Conservation (phyloP, 2,329 filamentous ascomycete genomes). For the Cladophialophora carrionii region DNA sequence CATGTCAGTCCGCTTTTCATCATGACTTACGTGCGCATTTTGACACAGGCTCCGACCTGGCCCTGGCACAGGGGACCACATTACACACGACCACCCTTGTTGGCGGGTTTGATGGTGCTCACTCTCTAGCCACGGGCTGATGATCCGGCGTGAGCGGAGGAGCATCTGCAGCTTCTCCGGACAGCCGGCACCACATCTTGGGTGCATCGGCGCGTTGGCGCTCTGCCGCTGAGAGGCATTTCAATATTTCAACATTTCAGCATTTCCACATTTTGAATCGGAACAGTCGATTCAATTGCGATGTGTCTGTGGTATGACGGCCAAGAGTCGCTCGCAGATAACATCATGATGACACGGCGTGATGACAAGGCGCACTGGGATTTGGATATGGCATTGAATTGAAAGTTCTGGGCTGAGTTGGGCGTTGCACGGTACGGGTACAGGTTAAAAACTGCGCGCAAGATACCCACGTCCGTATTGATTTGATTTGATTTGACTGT, state of each 20-base stretch:
- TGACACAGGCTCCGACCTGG: slow-evolving; percentile 18
- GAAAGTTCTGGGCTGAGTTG: not conserved
- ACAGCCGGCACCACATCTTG: not conserved
- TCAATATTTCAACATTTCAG: not conserved
- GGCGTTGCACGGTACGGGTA: not conserved
- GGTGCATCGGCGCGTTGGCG: not conserved
- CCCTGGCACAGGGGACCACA: slow-evolving; percentile 10
- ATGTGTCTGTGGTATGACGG: not conserved
- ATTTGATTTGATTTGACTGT: not conserved
- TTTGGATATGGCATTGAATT: not conserved
- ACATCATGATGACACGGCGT: not conserved
- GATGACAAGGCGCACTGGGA: not conserved
- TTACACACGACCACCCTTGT: slow-evolving; percentile 9
- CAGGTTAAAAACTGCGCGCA: not conserved
- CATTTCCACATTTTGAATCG: not conserved
- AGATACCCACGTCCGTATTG: not conserved
- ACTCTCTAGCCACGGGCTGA: slow-evolving; percentile 5
- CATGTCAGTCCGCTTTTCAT: not conserved
- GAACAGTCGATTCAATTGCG: not conserved
- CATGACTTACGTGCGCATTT: slow-evolving; percentile 12
- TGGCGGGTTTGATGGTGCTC: slow-evolving; percentile 18
- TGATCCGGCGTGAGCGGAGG: not conserved
- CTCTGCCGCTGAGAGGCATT: no score
- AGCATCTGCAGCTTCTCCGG: not conserved
- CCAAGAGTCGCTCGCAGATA: not conserved